phyloP scores from a whole-genome alignment of 2,329 filamentous ascomycete genomes.

The Aureobasidium musti region DNA sequence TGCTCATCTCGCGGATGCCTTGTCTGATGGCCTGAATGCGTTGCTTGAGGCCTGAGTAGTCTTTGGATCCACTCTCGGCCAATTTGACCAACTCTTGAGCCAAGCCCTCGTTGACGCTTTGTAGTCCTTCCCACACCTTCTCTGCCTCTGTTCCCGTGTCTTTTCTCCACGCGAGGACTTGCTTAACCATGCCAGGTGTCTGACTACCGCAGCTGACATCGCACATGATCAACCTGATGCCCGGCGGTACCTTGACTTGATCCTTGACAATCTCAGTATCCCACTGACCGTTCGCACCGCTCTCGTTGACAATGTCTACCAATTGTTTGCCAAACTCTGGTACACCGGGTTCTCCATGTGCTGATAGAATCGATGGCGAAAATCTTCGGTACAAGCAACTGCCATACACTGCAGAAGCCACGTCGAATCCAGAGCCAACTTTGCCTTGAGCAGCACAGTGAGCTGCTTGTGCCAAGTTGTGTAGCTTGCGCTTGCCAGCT shows the following conservation, averaged over 20 bases:
- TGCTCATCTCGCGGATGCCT: constrained; percentile 75
- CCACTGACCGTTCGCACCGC: constrained; percentile 60
- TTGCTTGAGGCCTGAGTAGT: constrained; percentile 56
- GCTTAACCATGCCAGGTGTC: constrained; percentile 94
- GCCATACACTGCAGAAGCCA: constrained; percentile 89
- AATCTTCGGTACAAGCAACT: constrained; percentile 92
- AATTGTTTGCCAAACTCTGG: constrained; percentile 68
- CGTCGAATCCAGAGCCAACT: constrained; percentile 92
- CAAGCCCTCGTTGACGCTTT: constrained; percentile 71
- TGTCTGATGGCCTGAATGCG: constrained; percentile 55
- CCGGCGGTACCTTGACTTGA: constrained; percentile 68
- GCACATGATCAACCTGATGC: constrained; percentile 83
- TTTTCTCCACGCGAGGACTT: constrained; percentile 79
- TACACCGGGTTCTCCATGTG: constrained; percentile 65
- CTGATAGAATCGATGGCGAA: constrained; percentile 71
- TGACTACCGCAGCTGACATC: constrained; percentile 93
- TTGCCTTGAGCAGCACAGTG: constrained; percentile 98
- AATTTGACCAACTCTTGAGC: constrained; percentile 62
- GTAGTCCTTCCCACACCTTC: constrained; percentile 72
- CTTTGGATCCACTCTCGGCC: constrained; percentile 52
- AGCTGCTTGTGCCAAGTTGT: constrained; percentile 90
- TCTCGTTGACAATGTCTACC: constrained; percentile 65
- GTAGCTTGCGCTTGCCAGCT: constrained; percentile 63
- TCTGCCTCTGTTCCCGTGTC: constrained; percentile 65
- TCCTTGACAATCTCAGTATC: constrained; percentile 75